phyloP scores from a whole-genome alignment of 2,329 filamentous ascomycete genomes.

The Hypocrella siamensis region DNA sequence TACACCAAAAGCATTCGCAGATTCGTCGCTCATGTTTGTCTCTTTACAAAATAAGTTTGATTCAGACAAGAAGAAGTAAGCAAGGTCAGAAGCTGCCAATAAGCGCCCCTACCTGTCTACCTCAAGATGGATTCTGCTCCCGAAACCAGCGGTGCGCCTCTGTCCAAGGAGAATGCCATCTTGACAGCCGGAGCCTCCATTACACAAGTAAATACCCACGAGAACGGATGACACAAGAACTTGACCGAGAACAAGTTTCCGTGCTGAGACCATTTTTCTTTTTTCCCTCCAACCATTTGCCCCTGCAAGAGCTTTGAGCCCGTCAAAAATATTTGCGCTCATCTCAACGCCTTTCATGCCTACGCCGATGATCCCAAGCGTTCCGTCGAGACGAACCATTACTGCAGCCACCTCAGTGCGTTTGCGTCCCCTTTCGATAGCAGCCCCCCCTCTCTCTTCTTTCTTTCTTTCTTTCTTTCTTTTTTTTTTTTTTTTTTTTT shows the following conservation, averaged over 20 bases:
- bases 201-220: slow-evolving; percentile 29
- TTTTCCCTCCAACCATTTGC: background rate
- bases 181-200: slow-evolving; percentile 46
- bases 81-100: background rate
- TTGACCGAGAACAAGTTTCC: background rate
- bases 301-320: slow-evolving; percentile 46
- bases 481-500: no score
- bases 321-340: slow-evolving; percentile 60
- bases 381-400: slow-evolving; percentile 67
- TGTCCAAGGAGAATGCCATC: slow-evolving; percentile 37
- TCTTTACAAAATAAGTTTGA: no score
- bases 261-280: background rate
- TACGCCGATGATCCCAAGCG: slow-evolving; percentile 59
- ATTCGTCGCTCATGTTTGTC: no score
- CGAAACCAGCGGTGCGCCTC: slow-evolving; percentile 25
- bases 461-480: no score
- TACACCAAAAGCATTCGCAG: no score
- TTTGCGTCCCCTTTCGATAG: no score
- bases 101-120: background rate
- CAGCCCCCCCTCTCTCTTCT: no score
- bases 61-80: no score
- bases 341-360: slow-evolving; percentile 75
- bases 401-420: slow-evolving; percentile 64
- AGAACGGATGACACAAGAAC: background rate
- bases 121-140: background rate